A percentile compares a stretch with the other conserved stretches of the same genome.
These are phyloP conservation scores for Verticillium klebahnii DNA, from an alignment of 2,329 filamentous ascomycete species.

Conservation along the genomic window DNA sequence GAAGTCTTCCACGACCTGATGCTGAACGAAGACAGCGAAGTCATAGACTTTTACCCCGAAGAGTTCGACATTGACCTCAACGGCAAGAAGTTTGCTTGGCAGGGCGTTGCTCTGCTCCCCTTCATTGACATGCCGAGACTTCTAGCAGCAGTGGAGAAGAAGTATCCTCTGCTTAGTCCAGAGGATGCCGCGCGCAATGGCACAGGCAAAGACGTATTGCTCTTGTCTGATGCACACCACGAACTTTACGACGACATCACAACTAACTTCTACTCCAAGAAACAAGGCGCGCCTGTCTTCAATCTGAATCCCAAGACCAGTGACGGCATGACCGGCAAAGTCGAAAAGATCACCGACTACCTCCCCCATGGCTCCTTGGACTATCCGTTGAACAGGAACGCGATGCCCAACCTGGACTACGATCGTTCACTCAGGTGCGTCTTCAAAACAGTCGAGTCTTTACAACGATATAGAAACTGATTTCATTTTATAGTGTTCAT, in stretches of 20 bases:
- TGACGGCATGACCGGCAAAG: slow-evolving; percentile 72
- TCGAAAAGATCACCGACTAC: slow-evolving; percentile 79
- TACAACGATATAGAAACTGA: not conserved
- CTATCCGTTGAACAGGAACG: slow-evolving; percentile 69
- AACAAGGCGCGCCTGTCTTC: slow-evolving; percentile 61
- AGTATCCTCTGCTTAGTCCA: slow-evolving; percentile 72
- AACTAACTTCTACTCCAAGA: slow-evolving; percentile 87
- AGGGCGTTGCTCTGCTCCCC: slow-evolving; percentile 86
- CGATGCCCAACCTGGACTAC: slow-evolving; percentile 74
- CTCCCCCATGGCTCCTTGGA: slow-evolving; percentile 77
- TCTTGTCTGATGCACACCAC: slow-evolving; percentile 79
- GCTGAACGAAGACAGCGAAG: slow-evolving; percentile 81
- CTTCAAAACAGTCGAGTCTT: not conserved
- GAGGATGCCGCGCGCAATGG: slow-evolving; percentile 77
- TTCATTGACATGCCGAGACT: slow-evolving; percentile 94
- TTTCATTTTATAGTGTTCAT: slow-evolving; percentile 56
- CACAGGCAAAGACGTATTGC: slow-evolving; percentile 72
- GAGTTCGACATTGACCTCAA: slow-evolving; percentile 93
- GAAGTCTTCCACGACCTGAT: slow-evolving; percentile 86
- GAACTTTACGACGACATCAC: slow-evolving; percentile 79
- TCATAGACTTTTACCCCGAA: slow-evolving; percentile 96
- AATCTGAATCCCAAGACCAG: slow-evolving; percentile 71
- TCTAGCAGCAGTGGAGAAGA: slow-evolving; percentile 74
- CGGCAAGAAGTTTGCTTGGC: slow-evolving; percentile 98
- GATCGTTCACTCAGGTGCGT: slow-evolving; percentile 81